phyloP scores from a whole-genome alignment of 1,284 basidiomycete species.

The Marasmius fiardii region DNA sequence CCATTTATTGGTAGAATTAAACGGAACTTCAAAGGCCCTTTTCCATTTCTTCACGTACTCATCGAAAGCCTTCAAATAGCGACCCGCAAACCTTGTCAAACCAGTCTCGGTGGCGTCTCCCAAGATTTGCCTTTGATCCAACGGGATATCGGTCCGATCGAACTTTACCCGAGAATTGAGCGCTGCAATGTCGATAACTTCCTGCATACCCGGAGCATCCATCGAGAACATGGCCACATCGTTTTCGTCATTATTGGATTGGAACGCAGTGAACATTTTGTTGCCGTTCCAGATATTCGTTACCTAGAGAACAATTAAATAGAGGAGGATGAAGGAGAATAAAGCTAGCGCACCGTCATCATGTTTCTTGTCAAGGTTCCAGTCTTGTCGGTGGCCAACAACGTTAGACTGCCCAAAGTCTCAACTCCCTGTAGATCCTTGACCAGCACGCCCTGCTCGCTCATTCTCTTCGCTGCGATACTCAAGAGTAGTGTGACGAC shows the following conservation, averaged over 20 bases:
- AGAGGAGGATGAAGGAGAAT: neutral
- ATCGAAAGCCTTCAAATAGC: constrained; percentile 51
- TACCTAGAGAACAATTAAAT: constrained; percentile 30
- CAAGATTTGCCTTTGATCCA: constrained; percentile 58
- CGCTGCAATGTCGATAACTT: constrained; percentile 60
- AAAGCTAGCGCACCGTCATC: constrained; percentile 52
- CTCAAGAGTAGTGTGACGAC: constrained; percentile 69
- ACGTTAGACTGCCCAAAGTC: constrained; percentile 50
- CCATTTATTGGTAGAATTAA: constrained; percentile 74
- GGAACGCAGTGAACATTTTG: constrained; percentile 61
- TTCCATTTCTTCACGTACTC: constrained; percentile 44
- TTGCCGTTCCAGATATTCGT: constrained; percentile 62
- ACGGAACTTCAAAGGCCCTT: constrained; percentile 67
- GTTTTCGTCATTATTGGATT: constrained; percentile 66
- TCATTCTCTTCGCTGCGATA: constrained; percentile 73
- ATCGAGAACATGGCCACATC: constrained; percentile 47
- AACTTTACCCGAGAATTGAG: constrained; percentile 71
- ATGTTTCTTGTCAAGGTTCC: constrained; percentile 73
- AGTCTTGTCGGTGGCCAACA: constrained; percentile 74
- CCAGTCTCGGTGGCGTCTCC: constrained; percentile 73
- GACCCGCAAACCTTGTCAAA: constrained; percentile 61
- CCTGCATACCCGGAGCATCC: constrained; percentile 52
- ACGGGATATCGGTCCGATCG: constrained; percentile 58
- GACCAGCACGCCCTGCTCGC: constrained; percentile 66
- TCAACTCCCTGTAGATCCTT: constrained; percentile 71